Conservation (phyloP, 139 green algal genomes). For the Micractinium sp. region DNA sequence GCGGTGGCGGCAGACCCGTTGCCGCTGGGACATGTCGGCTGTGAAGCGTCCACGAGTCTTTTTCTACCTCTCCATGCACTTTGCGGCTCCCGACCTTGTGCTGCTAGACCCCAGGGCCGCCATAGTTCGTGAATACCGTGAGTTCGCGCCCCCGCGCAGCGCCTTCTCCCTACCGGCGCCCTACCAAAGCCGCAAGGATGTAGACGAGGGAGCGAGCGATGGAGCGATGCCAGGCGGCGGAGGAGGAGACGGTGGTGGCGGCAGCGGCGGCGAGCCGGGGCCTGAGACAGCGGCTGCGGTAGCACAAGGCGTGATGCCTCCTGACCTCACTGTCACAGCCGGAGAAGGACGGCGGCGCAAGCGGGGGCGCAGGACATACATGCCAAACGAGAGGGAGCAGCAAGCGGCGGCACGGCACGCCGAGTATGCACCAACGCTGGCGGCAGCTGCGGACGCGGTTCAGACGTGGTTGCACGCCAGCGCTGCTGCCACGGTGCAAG, state of each 20-base stretch:
- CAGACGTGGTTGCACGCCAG: slow-evolving; percentile 1
- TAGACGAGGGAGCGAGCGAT: background rate
- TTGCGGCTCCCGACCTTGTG: background rate
- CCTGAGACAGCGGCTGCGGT: background rate
- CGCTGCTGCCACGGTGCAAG: background rate
- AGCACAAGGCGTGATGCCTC: too few relatives aligned
- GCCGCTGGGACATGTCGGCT: too few relatives aligned
- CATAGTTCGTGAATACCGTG: background rate
- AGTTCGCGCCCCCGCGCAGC: background rate
- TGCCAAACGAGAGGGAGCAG: slow-evolving; percentile 27
- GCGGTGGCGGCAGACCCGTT: background rate
- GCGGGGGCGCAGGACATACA: slow-evolving; percentile 5
- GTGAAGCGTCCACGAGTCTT: too few relatives aligned
- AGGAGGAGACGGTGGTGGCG: background rate
- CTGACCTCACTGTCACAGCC: background rate
- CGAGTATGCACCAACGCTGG: background rate
- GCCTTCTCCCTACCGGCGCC: slow-evolving; percentile 21
- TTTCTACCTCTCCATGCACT: slow-evolving; percentile 17
- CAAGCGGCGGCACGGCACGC: background rate
- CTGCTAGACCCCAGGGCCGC: background rate
- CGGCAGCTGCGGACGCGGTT: background rate
- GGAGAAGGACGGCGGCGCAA: background rate
- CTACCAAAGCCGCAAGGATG: background rate
- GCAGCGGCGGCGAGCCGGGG: background rate
- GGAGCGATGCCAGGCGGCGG: background rate